Evolutionary conservation across 176 grass and related monocot genomes (phyloP).

Genomic region (Neostapfia colusana): DNA sequence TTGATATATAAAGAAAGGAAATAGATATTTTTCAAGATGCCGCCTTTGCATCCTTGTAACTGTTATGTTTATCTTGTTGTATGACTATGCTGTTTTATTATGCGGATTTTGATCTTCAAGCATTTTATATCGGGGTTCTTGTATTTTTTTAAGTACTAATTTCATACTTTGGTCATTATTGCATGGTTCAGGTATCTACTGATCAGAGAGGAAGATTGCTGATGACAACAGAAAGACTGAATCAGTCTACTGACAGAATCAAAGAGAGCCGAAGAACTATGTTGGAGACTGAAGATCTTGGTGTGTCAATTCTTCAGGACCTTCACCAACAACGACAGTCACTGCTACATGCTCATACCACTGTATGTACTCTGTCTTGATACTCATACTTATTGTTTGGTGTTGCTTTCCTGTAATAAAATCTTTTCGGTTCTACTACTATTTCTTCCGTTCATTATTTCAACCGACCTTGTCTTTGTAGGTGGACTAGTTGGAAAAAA

Average conservation of each 20-base stretch:
- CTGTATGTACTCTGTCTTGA: conserved; percentile 54
- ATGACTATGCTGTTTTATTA: neutral
- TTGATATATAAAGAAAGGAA: conserved; percentile 19
- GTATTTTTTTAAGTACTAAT: conserved; percentile 26
- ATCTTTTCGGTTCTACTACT: neutral
- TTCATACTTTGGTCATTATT: conserved; percentile 18
- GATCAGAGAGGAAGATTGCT: conserved; percentile 89
- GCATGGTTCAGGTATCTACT: conserved; percentile 59
- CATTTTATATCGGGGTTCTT: conserved; percentile 22
- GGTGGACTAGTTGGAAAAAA: neutral
- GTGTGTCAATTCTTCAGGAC: conserved; percentile 87
- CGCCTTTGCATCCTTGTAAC: neutral
- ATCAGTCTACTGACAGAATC: conserved; percentile 77
- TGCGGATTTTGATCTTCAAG: conserved; percentile 2
- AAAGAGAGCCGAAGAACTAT: conserved; percentile 76
- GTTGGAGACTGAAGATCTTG: conserved; percentile 84
- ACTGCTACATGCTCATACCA: conserved; percentile 83
- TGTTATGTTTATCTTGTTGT: neutral
- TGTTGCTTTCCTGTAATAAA: neutral
- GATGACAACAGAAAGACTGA: conserved; percentile 84
- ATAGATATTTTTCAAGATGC: neutral
- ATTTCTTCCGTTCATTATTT: conserved; percentile 16
- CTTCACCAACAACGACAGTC: conserved; percentile 89
- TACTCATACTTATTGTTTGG: conserved; percentile 14
- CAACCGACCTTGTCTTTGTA: neutral